Evolutionary conservation across 805 yeast species (phyloP).

Genomic region (Pichia occidentalis): DNA sequence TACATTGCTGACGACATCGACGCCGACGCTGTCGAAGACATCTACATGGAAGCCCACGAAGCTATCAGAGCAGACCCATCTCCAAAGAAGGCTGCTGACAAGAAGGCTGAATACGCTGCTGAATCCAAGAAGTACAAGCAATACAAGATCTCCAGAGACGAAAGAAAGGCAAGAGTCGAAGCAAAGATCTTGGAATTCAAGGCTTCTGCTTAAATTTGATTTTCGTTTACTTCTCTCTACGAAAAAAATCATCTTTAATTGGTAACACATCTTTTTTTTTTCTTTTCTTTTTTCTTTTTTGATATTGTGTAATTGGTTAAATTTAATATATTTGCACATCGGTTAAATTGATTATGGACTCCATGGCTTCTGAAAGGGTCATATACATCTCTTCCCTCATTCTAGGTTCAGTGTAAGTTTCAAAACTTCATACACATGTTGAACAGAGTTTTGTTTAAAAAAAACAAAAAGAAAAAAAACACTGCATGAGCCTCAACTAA

Average conservation of each 20-base stretch:
- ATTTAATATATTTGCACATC: neutral
- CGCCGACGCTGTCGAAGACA: slow-evolving; percentile 93
- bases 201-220: slow-evolving; percentile 33
- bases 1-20: slow-evolving; percentile 96
- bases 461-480: too few species aligned
- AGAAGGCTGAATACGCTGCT: slow-evolving; percentile 97
- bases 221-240: slow-evolving; percentile 1
- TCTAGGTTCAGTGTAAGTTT: too few species aligned
- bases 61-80: slow-evolving; percentile 94
- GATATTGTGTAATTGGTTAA: too few species aligned
- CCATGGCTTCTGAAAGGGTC: too few species aligned
- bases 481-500: too few species aligned
- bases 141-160: slow-evolving; percentile 81
- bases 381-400: too few species aligned
- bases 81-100: slow-evolving; percentile 82
- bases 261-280: neutral
- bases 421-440: too few species aligned
- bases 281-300: neutral
- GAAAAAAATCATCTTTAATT: neutral
- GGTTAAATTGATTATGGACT: too few species aligned
- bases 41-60: slow-evolving; percentile 91
- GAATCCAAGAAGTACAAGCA: slow-evolving; percentile 89
- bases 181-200: slow-evolving; percentile 92
- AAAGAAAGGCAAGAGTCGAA: slow-evolving; percentile 84
- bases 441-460: too few species aligned